Percentiles rank a stretch among this genome's conserved stretches.
Conservation (phyloP, 208 protist genomes). For the Acanthamoeba healyi region DNA sequence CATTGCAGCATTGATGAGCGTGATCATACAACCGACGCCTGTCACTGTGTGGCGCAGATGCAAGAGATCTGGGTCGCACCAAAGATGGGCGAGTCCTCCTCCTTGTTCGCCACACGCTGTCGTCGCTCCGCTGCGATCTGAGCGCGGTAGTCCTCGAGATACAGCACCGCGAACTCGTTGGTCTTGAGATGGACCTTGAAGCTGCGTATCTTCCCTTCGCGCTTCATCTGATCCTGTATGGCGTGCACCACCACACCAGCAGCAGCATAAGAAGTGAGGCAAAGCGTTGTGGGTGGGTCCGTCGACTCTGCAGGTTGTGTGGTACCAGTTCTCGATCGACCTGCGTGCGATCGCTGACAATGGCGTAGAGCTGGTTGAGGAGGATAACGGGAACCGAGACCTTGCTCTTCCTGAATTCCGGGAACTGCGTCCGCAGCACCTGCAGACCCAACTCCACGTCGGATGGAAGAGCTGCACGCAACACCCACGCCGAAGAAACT, state of each 20-base stretch:
- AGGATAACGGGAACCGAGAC: slow-evolving; percentile 18
- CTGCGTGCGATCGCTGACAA: slow-evolving; percentile 31
- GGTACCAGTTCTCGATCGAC: slow-evolving; percentile 46
- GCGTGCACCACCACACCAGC: neutral
- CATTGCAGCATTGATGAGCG: neutral
- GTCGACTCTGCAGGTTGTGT: too few relatives aligned
- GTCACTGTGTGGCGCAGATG: too few relatives aligned
- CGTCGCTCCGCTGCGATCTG: neutral
- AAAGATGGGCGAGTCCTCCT: slow-evolving; percentile 23
- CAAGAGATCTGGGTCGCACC: too few relatives aligned
- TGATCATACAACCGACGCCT: neutral
- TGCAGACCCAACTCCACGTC: slow-evolving; percentile 22
- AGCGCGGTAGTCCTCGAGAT: neutral
- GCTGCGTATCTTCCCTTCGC: neutral
- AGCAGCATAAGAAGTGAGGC: too few relatives aligned
- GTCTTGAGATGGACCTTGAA: slow-evolving; percentile 52
- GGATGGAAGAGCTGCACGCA: neutral
- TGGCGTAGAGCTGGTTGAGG: slow-evolving; percentile 60
- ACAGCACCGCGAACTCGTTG: slow-evolving; percentile 58
- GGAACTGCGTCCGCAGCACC: slow-evolving; percentile 61
- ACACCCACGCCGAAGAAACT: too few relatives aligned
- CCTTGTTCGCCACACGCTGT: neutral
- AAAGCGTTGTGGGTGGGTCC: neutral
- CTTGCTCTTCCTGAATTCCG: slow-evolving; percentile 33
- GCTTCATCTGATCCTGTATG: slow-evolving; percentile 26